Evolutionary conservation across 441 rosid species (phyloP), one percentile per base, ranked within the genome.

Genomic region (Pelargonium citronellum): DNA sequence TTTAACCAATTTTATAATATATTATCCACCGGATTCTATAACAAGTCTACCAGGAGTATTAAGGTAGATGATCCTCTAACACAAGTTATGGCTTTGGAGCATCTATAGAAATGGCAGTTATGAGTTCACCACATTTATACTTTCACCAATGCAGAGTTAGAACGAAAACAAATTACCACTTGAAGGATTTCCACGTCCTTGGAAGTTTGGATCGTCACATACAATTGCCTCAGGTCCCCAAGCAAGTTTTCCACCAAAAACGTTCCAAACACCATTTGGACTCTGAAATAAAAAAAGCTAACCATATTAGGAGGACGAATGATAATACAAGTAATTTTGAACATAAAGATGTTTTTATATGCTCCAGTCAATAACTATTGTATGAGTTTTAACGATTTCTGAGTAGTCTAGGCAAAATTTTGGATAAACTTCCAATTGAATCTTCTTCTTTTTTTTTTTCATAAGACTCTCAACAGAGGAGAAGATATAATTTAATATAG

Each of bases 151-250:
- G 22, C 61, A 55, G 16, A 55, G 16, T 4, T 7, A 16, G 7
- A 55, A 53, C 9, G 9, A 15, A 53, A 16, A 39, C 13, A 64
- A 39, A 64, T 34, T 81, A 84, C 87, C 87, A 74, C 83, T 84
- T 66, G 85, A 84, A 64, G 85, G 87, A 78, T 84, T 81, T 70
- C 87, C 87, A 47, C 72, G 71, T 63, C 87, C 87, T 76, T 81
- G 83, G 67, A 84, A 84, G 61, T 81, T 79, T 10, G 87, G 87
- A 67, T 84, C 87, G 73, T 84, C 87, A 20, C 87, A 84, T 67
- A 81, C 85, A 78, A 84, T 81, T 70, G 87, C 87, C 78, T 84
- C 87, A 69, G 85, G 83, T 8, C 87, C 87, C 87, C 87, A 84
- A 13, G 87, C 79, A 63, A 84, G 82, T 76, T 81, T 81, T 62